Evolutionary conservation across 2,329 filamentous ascomycete genomes (phyloP).

Genomic region (Aspergillus spinulosporus): DNA sequence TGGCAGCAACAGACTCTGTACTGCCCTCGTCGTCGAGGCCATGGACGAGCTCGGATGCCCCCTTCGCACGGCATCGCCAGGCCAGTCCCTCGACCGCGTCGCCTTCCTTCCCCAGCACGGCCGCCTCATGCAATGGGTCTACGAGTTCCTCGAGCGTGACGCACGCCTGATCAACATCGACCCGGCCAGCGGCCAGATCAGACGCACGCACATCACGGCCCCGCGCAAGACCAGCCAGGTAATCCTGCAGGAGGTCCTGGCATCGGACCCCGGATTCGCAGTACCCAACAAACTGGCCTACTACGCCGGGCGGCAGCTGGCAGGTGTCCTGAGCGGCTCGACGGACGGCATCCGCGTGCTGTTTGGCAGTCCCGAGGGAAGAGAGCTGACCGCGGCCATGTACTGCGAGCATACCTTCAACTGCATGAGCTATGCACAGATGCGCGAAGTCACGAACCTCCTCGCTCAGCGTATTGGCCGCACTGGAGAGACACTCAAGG

Average conservation of each 20-base stretch:
- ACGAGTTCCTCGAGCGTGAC: constrained; percentile 34
- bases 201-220: constrained; percentile 27
- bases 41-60: constrained; percentile 36
- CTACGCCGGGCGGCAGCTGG: constrained; percentile 18
- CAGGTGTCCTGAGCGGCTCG: constrained; percentile 28
- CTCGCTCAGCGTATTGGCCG: neutral
- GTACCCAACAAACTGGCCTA: constrained; percentile 21
- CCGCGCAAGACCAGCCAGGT: constrained; percentile 22
- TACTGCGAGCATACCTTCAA: constrained; percentile 48
- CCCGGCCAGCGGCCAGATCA: constrained; percentile 24
- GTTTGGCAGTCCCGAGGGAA: constrained; percentile 38
- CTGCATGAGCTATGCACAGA: neutral
- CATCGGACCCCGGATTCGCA: constrained; percentile 26
- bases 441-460: neutral
- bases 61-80: constrained; percentile 22
- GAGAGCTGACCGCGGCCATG: constrained; percentile 35
- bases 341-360: constrained; percentile 40
- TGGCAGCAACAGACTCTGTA: constrained; percentile 13
- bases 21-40: constrained; percentile 28
- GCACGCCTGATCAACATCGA: constrained; percentile 30
- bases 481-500: neutral
- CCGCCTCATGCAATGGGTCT: constrained; percentile 32
- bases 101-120: constrained; percentile 27
- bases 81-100: constrained; percentile 25
- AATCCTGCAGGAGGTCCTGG: constrained; percentile 30